Conservation (phyloP, 2,329 filamentous ascomycete genomes). For the Phoma herbarum region DNA sequence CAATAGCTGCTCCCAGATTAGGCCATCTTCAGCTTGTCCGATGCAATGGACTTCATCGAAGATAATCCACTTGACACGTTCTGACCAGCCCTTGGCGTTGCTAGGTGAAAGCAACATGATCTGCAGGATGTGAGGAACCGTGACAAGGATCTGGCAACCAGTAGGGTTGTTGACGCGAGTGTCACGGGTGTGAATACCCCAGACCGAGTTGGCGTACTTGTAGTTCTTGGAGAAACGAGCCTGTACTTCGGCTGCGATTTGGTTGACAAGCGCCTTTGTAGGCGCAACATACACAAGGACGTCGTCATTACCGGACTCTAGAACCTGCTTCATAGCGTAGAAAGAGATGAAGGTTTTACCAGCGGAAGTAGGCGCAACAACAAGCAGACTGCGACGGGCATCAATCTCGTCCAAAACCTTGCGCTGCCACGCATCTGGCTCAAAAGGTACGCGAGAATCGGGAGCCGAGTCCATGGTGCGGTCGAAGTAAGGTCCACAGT, state of each 20-base stretch:
- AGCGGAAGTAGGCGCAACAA: slow-evolving; percentile 79
- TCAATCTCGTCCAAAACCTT: slow-evolving; percentile 78
- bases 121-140: slow-evolving; percentile 79
- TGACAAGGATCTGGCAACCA: slow-evolving; percentile 78
- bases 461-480: slow-evolving; percentile 73
- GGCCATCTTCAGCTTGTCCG: slow-evolving; percentile 76
- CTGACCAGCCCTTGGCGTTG: slow-evolving; percentile 75
- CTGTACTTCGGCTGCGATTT: slow-evolving; percentile 81
- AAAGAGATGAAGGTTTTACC: slow-evolving; percentile 88
- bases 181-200: slow-evolving; percentile 81
- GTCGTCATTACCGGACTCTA: slow-evolving; percentile 72
- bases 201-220: slow-evolving; percentile 70
- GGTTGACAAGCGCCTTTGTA: slow-evolving; percentile 83
- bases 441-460: slow-evolving; percentile 74
- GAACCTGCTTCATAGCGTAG: slow-evolving; percentile 81
- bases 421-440: slow-evolving; percentile 80
- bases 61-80: slow-evolving; percentile 75
- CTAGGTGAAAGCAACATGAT: slow-evolving; percentile 73
- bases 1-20: slow-evolving; percentile 81
- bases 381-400: slow-evolving; percentile 72
- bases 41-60: slow-evolving; percentile 87
- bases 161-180: slow-evolving; percentile 77
- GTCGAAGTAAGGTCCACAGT: slow-evolving; percentile 78
- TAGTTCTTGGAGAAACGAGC: slow-evolving; percentile 75
- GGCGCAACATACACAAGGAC: slow-evolving; percentile 82